Evolutionary conservation across 2,329 filamentous ascomycete species (phyloP).

Genomic region (Penicillium sp.): DNA sequence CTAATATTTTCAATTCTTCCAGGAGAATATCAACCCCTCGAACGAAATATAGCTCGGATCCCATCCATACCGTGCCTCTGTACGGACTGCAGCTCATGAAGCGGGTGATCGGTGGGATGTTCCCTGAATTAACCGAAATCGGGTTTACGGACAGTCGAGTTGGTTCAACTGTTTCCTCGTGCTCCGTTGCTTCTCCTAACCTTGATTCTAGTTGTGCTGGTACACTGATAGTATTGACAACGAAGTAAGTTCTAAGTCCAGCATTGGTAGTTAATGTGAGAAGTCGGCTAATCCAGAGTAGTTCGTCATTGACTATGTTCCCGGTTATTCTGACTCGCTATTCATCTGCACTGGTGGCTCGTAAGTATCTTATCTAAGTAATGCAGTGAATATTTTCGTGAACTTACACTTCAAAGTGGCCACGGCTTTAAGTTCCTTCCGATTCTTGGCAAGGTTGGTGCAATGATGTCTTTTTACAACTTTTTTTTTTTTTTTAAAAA

Average conservation of each 20-base stretch:
- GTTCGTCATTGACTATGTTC: conserved; percentile 30
- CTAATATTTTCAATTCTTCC: too few species aligned
- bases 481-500: too few species aligned
- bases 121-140: conserved; percentile 28
- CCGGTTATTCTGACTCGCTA: conserved; percentile 26
- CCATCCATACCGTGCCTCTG: conserved; percentile 28
- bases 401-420: conserved; percentile 19
- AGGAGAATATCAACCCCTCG: conserved; percentile 25
- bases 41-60: conserved; percentile 27
- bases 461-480: too few species aligned
- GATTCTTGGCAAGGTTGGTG: conserved; percentile 27
- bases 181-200: not conserved
- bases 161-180: not conserved
- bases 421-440: conserved; percentile 40
- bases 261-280: too few species aligned
- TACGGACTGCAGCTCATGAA: conserved; percentile 30
- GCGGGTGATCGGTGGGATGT: conserved; percentile 22
- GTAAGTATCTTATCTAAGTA: conserved; percentile 4
- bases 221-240: conserved; percentile 30
- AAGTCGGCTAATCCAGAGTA: conserved; percentile 4
- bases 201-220: conserved; percentile 21
- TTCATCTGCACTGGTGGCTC: conserved; percentile 32
- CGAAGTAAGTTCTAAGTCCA: conserved; percentile 6
- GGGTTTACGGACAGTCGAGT: conserved; percentile 26
- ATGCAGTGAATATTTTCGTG: not conserved